Evolutionary conservation across 495 filamentous ascomycete genomes (phyloP).

Genomic region (Hypoxylon intermedium): DNA sequence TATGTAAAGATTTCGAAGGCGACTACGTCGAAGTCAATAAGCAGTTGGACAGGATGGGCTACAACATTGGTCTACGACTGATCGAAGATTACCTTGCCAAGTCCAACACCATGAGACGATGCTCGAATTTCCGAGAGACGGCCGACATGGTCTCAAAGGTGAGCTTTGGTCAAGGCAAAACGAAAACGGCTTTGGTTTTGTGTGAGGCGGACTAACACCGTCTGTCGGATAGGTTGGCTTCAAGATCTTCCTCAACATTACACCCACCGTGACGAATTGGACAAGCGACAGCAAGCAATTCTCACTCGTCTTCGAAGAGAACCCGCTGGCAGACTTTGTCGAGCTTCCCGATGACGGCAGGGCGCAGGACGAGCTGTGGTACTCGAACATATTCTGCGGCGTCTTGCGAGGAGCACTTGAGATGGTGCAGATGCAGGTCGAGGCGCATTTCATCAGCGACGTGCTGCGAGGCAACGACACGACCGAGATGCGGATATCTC

Average conservation of each 20-base stretch:
- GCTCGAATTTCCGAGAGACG: slow-evolving; percentile 91
- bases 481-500: slow-evolving; percentile 93
- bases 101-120: slow-evolving; percentile 80
- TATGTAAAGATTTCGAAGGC: slow-evolving; percentile 93
- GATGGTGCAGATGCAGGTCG: slow-evolving; percentile 99
- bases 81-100: slow-evolving; percentile 99
- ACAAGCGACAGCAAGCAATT: slow-evolving; percentile 94
- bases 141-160: slow-evolving; percentile 97
- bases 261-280: slow-evolving; percentile 95
- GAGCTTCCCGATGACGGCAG: slow-evolving; percentile 95
- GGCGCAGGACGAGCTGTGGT: slow-evolving; percentile 97
- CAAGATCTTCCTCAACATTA: slow-evolving; percentile 98
- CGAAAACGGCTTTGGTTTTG: not conserved
- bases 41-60: slow-evolving; percentile 98
- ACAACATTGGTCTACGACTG: slow-evolving; percentile 94
- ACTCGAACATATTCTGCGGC: slow-evolving; percentile 95
- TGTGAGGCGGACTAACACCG: slow-evolving; percentile 2
- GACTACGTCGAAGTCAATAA: slow-evolving; percentile 95
- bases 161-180: not conserved
- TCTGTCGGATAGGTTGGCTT: slow-evolving; percentile 77
- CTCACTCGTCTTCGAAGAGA: slow-evolving; percentile 94
- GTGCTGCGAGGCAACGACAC: slow-evolving; percentile 91
- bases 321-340: slow-evolving; percentile 95
- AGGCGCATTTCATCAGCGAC: slow-evolving; percentile 96
- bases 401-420: slow-evolving; percentile 89